Evolutionary conservation across 2,329 filamentous ascomycete species (phyloP), one percentile per base, ranked within the genome.

Genomic region (Arthroderma sp.): DNA sequence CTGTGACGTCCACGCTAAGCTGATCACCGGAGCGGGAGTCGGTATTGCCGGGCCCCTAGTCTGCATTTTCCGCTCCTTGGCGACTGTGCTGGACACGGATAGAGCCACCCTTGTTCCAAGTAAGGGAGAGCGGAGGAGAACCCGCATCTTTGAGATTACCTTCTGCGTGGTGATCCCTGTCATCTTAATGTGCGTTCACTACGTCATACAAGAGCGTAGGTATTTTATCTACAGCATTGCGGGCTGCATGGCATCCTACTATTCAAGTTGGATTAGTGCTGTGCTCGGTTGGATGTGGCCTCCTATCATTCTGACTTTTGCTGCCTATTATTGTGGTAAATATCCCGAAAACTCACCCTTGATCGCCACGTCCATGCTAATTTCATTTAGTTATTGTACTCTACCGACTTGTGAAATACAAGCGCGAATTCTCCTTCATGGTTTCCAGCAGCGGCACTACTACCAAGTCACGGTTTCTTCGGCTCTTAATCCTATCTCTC

Each of bases 1-100:
- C 47, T 85, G 81, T 60, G 80, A 85, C 57, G 62, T 84, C 40
- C 70, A 82, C 52, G 66, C 72, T 44, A 77, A 79, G 49, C 54
- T 83, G 31, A 67, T 73, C 47, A 64, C 74, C 27, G 75, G 72
- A 3, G 62, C 68, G 6, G 66, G 67, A 11, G 66, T 76, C 1
- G 75, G 70, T 1, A 59, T 77, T 10, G 64, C 74, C 3, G 71
- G 73, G 6, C 66, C 71, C 5, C 55, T 78, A 6, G 61, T 69
- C 27, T 76, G 78, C 55, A 74, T 84, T 41, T 72, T 81, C 47
- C 69, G 75, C 40, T 72, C 69, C 39, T 68, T 84, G 10, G 75
- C 77, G 8, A 62, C 61, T 15, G 76, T 80, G 31, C 67, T 84
- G 59, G 71, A 82, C 54, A 76, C 75, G 0, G 65, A 77, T 4